Evolutionary conservation across 495 filamentous ascomycete species (phyloP).

Genomic region (Trichodelitschia bisporula): DNA sequence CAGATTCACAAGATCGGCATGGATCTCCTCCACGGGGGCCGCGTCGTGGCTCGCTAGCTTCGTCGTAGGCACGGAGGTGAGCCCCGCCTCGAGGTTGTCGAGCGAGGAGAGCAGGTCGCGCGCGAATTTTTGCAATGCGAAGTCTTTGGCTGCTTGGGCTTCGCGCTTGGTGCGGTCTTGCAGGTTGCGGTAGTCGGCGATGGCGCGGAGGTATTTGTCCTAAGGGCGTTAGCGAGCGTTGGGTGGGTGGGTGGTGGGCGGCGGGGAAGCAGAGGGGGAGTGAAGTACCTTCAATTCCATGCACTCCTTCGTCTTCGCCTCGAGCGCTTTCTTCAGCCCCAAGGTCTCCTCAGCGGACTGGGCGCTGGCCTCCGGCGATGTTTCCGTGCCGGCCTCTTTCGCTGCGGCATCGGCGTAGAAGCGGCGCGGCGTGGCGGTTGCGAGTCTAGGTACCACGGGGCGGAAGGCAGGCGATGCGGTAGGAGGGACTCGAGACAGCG

Average conservation of each 20-base stretch:
- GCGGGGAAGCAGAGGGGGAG: neutral
- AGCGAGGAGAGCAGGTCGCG: slow-evolving; percentile 80
- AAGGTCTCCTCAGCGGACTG: slow-evolving; percentile 20
- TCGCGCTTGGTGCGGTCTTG: slow-evolving; percentile 88
- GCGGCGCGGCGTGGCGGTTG: slow-evolving; percentile 7
- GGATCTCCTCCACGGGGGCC: slow-evolving; percentile 11
- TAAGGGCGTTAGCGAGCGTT: slow-evolving; percentile 14
- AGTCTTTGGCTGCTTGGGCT: slow-evolving; percentile 62
- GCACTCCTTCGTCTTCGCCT: slow-evolving; percentile 62
- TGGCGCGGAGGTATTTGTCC: slow-evolving; percentile 81
- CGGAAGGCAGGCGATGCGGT: slow-evolving; percentile 4
- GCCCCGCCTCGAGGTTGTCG: slow-evolving; percentile 89
- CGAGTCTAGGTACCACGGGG: slow-evolving; percentile 3
- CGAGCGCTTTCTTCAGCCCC: slow-evolving; percentile 42
- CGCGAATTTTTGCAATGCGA: slow-evolving; percentile 85
- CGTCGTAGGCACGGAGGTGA: slow-evolving; percentile 49
- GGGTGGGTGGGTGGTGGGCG: slow-evolving; percentile 2
- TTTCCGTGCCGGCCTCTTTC: slow-evolving; percentile 7
- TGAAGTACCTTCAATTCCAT: slow-evolving; percentile 59
- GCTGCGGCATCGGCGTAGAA: slow-evolving; percentile 10
- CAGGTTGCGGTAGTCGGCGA: slow-evolving; percentile 92
- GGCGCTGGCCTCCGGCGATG: slow-evolving; percentile 2
- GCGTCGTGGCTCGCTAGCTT: slow-evolving; percentile 21
- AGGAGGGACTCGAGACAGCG: neutral
- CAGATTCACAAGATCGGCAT: slow-evolving; percentile 50